Percentiles rank a stretch among this genome's conserved stretches.
These are phyloP conservation scores for Fusarium sp. DNA, from an alignment of 2,329 filamentous ascomycete genomes.

Conservation along the genomic window DNA sequence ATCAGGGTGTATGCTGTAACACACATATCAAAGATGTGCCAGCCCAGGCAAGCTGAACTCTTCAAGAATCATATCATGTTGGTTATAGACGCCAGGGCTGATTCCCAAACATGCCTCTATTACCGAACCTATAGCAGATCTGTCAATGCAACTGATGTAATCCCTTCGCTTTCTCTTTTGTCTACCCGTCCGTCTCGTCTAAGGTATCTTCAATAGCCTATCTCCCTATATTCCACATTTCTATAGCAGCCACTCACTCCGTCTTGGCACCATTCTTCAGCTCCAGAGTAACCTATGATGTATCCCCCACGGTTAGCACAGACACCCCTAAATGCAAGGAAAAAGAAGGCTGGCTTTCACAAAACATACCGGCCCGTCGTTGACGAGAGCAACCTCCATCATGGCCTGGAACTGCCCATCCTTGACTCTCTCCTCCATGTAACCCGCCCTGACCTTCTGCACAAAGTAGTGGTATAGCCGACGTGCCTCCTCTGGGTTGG, in stretches of 20 bases:
- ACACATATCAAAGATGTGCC: not conserved
- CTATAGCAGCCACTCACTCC: slow-evolving; percentile 7
- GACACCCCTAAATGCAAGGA: not conserved
- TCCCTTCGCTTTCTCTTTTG: slow-evolving; percentile 1
- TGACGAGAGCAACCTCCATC: slow-evolving; percentile 96
- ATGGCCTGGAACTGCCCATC: slow-evolving; percentile 98
- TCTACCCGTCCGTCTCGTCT: slow-evolving; percentile 4
- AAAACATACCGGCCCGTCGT: slow-evolving; percentile 74
- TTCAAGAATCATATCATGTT: not conserved
- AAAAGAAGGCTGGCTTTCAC: not conserved
- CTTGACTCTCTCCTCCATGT: slow-evolving; percentile 79
- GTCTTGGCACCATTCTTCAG: slow-evolving; percentile 36
- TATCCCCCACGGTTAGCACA: not conserved
- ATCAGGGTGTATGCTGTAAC: not conserved
- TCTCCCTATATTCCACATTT: not conserved
- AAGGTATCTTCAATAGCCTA: not conserved
- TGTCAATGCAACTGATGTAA: not conserved
- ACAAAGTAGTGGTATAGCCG: slow-evolving; percentile 87
- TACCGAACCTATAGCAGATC: not conserved
- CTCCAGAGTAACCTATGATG: slow-evolving; percentile 39
- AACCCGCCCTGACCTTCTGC: slow-evolving; percentile 74
- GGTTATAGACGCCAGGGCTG: not conserved
- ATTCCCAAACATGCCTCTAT: not conserved
- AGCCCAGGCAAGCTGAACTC: not conserved
- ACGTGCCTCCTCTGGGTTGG: slow-evolving; percentile 79